A percentile compares a stretch with the other conserved stretches of the same genome.
phyloP scores from a whole-genome alignment of 2,329 filamentous ascomycete genomes.

The Cryphonectria carpinicola region DNA sequence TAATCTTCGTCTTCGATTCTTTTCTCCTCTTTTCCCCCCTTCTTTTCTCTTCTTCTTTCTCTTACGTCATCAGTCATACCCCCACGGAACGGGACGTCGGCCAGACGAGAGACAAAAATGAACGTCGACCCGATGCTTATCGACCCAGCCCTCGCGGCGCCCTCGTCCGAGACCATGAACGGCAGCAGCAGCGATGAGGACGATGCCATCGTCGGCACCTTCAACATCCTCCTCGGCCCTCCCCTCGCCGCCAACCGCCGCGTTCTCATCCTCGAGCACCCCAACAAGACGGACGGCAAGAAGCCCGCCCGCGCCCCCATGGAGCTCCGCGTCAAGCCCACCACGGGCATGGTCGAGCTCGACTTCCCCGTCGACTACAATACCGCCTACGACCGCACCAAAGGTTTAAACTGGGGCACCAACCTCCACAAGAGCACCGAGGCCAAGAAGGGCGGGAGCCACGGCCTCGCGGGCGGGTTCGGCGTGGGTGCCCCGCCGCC shows the following conservation, averaged over 20 bases:
- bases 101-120: slow-evolving; percentile 8
- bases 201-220: slow-evolving; percentile 74
- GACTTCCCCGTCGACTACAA: slow-evolving; percentile 82
- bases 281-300: slow-evolving; percentile 71
- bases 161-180: slow-evolving; percentile 1
- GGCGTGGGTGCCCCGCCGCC: slow-evolving; percentile 59
- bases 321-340: slow-evolving; percentile 80
- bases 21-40: background rate
- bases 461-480: slow-evolving; percentile 75
- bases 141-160: slow-evolving; percentile 26
- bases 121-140: slow-evolving; percentile 22
- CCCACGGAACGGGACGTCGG: background rate
- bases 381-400: slow-evolving; percentile 78
- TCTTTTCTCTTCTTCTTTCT: background rate
- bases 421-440: slow-evolving; percentile 66
- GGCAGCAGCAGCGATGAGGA: slow-evolving; percentile 42
- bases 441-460: slow-evolving; percentile 65
- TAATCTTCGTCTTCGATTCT: background rate
- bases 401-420: slow-evolving; percentile 82
- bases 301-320: slow-evolving; percentile 57
- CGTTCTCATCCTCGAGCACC: slow-evolving; percentile 86
- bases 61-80: background rate
- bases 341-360: slow-evolving; percentile 84
- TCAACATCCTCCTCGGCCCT: slow-evolving; percentile 86
- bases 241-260: slow-evolving; percentile 63